A percentile compares a stretch with the other conserved stretches of the same genome.
Evolutionary conservation across 2,329 filamentous ascomycete genomes (phyloP).

Genomic region (Neofusicoccum parvum): DNA sequence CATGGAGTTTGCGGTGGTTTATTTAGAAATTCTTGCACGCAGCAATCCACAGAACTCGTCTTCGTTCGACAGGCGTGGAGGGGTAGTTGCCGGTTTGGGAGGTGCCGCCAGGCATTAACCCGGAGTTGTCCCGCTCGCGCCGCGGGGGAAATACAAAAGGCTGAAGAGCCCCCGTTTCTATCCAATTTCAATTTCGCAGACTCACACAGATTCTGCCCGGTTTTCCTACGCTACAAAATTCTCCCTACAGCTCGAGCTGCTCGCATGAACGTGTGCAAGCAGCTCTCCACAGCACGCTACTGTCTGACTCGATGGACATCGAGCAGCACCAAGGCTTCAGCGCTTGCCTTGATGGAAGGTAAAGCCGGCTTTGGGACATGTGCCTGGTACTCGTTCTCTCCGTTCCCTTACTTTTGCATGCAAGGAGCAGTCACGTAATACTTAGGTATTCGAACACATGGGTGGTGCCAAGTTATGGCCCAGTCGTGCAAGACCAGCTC

Average conservation of each 20-base stretch:
- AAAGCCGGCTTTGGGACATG: too few relatives aligned
- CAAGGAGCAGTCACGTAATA: neutral
- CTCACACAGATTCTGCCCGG: neutral
- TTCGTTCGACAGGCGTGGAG: neutral
- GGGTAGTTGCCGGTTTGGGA: too few relatives aligned
- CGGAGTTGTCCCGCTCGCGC: neutral
- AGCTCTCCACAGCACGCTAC: too few relatives aligned
- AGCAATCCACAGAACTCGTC: neutral
- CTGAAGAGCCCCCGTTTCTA: neutral
- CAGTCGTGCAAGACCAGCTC: conserved; percentile 5
- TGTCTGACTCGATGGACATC: neutral
- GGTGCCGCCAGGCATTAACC: neutral
- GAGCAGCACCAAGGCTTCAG: neutral
- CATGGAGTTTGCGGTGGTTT: neutral
- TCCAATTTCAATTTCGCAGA: too few relatives aligned
- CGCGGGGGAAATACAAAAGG: neutral
- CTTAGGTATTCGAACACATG: neutral
- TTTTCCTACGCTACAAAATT: neutral
- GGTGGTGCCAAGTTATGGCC: neutral
- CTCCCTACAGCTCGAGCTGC: neutral
- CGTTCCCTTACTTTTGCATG: neutral
- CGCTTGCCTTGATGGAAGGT: neutral
- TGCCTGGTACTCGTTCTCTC: too few relatives aligned
- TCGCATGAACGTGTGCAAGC: too few relatives aligned
- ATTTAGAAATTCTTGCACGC: neutral